A percentile compares a stretch with the other conserved stretches of the same genome.
Evolutionary conservation across 345 rosid species (phyloP).

Genomic region (Gossypioides kirkii): DNA sequence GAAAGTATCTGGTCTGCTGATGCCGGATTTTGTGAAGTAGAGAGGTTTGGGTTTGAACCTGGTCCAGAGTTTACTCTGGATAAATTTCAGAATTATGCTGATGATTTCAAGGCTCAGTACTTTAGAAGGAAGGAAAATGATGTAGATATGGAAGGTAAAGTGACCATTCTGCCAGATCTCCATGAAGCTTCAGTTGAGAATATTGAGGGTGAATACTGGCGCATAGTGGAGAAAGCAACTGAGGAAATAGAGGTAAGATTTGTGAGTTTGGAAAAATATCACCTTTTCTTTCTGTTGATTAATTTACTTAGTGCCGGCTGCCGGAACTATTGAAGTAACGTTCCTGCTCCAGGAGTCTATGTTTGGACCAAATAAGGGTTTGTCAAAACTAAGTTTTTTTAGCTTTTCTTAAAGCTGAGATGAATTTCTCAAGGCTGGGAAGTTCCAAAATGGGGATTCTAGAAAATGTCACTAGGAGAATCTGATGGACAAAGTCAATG

Average conservation of each 20-base stretch:
- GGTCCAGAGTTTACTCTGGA: constrained; percentile 83
- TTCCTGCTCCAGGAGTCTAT: not conserved
- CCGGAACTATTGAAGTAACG: not conserved
- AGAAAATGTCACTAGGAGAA: constrained; percentile 3
- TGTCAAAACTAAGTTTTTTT: not conserved
- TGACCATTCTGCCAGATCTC: constrained; percentile 21
- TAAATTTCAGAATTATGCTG: constrained; percentile 77
- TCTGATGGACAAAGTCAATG: not conserved
- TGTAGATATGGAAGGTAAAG: constrained; percentile 27
- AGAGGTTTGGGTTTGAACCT: constrained; percentile 89
- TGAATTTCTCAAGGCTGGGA: not conserved
- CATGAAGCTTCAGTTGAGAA: constrained; percentile 63
- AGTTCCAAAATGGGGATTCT: not conserved
- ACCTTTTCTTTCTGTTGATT: not conserved
- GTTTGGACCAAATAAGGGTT: not conserved
- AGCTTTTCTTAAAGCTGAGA: not conserved
- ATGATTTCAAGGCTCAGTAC: constrained; percentile 78
- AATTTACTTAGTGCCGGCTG: not conserved
- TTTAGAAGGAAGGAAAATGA: constrained; percentile 46
- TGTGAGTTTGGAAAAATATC: not conserved
- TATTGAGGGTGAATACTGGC: constrained; percentile 98
- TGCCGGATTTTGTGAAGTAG: constrained; percentile 49
- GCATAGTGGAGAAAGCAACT: constrained; percentile 92
- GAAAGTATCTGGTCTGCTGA: constrained; percentile 34
- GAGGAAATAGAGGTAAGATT: constrained; percentile 81